Evolutionary conservation across 768 basidiomycete species (phyloP).

Genomic region (Pleurotus ostreatus): DNA sequence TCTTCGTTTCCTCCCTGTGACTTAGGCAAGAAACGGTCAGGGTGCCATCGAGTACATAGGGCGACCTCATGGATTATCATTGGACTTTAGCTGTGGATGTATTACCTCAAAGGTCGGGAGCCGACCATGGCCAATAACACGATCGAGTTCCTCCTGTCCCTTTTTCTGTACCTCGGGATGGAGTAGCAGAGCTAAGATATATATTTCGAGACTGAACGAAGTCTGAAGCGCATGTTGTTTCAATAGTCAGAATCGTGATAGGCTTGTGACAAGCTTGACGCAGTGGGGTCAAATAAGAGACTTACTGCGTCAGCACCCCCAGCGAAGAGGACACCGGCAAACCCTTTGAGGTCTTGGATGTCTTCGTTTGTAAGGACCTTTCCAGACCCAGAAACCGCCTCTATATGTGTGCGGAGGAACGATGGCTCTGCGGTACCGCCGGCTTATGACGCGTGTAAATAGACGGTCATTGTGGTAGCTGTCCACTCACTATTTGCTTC

Average conservation of each 20-base stretch:
- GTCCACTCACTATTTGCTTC: no score
- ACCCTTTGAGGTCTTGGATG: no score
- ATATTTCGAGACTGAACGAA: constrained; percentile 10
- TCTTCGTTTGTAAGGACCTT: not conserved
- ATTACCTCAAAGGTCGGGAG: constrained; percentile 16
- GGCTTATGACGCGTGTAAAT: constrained; percentile 1
- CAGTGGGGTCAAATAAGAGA: not conserved
- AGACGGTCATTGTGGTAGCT: not conserved
- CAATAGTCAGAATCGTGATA: no score
- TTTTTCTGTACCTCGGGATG: constrained; percentile 20
- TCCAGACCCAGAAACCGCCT: not conserved
- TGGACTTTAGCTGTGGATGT: constrained; percentile 13
- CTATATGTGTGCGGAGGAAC: constrained; percentile 10
- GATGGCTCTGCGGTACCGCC: constrained; percentile 15
- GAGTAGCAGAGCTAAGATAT: constrained; percentile 23
- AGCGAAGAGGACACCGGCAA: no score
- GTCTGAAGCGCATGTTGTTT: constrained; percentile 4
- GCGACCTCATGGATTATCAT: no score
- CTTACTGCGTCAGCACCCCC: no score
- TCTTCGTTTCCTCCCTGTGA: constrained; percentile 18
- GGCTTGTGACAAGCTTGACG: not conserved
- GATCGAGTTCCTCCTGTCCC: constrained; percentile 27
- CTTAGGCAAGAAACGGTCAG: constrained; percentile 19
- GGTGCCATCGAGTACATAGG: no score
- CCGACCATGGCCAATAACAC: constrained; percentile 16